Base-by-base conservation (phyloP, 345 rosid genomes). In the Odontarrhena argentea region DNA sequence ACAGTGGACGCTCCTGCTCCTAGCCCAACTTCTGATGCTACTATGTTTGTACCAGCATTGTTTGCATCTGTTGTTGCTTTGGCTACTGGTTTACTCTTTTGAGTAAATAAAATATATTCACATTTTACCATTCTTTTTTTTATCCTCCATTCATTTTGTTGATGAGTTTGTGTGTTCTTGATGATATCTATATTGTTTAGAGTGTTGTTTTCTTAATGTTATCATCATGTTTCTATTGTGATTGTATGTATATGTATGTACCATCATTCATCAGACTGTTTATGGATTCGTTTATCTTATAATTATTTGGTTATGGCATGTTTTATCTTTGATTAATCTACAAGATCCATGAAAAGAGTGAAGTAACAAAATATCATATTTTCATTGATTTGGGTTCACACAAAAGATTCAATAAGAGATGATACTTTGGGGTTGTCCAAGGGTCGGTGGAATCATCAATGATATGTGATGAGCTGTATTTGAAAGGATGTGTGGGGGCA, bases 21-120 rank as follows among this genome's bases (percentile, higher is more conserved):
- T 40, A 71, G 73, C 52, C 80, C 80, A 65, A 69, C 80, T 54
- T 76, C 80, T 61, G 80, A 76, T 55, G 80, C 70, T 55, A 11
- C 76, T 48, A 47, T 67, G 60, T 76, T 76, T 38, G 62, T 60
- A 25, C 76, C 80, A 7, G 63, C 80, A 34, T 61, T 76, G 69
- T 66, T 76, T 71, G 80, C 69, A 28, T 66, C 80, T 14, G 14
- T 71, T 49, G 70, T 62, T 60, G 76, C 76, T 67, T 62, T 76
- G 50, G 80, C 70, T 3, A 49, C 71, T 67, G 73, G 69, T 55
- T 53, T 76, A 9, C 43, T 76, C 70, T 76, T 71, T 67, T 76
- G 37, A 74, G 65, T 43, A 14, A 43, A 60, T 28, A 35, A 32
- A 15, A 25, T 1, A 34, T 42, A 14, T 49, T 66, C n/a, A 32